Conservation (phyloP, 202 grass and related monocot species). For the Schoenoplectus triqueter region DNA sequence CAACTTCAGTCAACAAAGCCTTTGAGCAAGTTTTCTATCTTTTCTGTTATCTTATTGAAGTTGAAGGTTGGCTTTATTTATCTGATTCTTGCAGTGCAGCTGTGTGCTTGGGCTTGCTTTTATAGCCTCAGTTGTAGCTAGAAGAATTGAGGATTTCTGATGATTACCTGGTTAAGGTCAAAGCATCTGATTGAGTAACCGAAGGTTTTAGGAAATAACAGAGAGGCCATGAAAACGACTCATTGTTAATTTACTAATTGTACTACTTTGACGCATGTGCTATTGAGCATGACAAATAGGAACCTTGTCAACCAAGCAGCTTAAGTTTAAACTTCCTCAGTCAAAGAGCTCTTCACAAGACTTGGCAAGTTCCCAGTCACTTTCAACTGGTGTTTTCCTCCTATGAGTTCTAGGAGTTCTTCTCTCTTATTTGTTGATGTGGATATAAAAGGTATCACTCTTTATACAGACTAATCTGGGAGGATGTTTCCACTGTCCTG, state of each 20-base stretch:
- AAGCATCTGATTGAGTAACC: neutral
- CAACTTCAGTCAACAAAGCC: neutral
- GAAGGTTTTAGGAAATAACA: neutral
- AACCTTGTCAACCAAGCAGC: slow-evolving; percentile 15
- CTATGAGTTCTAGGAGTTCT: too few species aligned
- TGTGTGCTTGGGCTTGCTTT: slow-evolving; percentile 17
- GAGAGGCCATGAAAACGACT: neutral
- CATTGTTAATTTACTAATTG: neutral
- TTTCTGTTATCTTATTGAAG: neutral
- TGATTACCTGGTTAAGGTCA: neutral
- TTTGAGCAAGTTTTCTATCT: neutral
- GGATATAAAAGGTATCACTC: too few species aligned
- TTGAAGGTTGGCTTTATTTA: neutral
- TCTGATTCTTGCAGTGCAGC: slow-evolving; percentile 17
- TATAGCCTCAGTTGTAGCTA: slow-evolving; percentile 3
- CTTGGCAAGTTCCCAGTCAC: neutral
- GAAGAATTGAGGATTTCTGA: neutral
- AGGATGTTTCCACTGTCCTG: neutral
- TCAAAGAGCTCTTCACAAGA: neutral
- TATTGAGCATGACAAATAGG: slow-evolving; percentile 15
- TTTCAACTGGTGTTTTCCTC: neutral
- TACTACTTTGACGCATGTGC: neutral
- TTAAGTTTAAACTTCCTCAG: neutral
- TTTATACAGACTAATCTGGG: neutral
- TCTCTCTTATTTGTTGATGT: too few species aligned